phyloP scores from a whole-genome alignment of 2,329 filamentous ascomycete species.

The Beauveria asiatica region DNA sequence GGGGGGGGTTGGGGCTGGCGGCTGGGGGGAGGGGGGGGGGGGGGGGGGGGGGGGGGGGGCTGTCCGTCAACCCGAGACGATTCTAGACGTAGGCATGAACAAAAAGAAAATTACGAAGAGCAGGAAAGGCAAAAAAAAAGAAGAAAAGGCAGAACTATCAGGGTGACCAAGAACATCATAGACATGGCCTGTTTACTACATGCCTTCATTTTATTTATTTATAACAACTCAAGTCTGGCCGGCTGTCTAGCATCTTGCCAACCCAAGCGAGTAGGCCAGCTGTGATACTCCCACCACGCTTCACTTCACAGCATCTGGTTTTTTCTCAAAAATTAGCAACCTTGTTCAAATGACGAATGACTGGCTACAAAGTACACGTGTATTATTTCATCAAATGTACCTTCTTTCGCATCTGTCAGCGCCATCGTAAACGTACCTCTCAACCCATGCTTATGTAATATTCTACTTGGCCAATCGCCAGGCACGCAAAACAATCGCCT shows the following conservation, averaged over 20 bases:
- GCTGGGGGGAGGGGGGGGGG: too few species aligned
- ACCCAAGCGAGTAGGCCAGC: neutral
- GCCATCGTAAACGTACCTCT: too few species aligned
- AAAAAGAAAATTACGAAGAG: too few species aligned
- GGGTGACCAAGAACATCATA: too few species aligned
- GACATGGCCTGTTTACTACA: too few species aligned
- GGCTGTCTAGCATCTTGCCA: neutral
- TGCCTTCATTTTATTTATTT: too few species aligned
- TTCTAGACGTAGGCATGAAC: too few species aligned
- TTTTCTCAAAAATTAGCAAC: neutral
- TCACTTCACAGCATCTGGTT: neutral
- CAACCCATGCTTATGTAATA: constrained; percentile 8
- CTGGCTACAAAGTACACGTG: neutral
- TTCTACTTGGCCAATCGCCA: constrained; percentile 9
- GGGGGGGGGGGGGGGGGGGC: neutral
- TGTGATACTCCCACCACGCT: neutral
- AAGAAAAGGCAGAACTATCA: too few species aligned
- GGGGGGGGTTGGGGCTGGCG: too few species aligned
- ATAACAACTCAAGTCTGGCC: neutral
- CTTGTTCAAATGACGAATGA: neutral
- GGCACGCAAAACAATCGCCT: constrained; percentile 13
- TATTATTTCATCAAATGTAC: too few species aligned
- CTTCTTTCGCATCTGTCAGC: neutral
- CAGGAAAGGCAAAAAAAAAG: too few species aligned
- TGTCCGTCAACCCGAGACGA: neutral